Conservation (phyloP, 2,329 filamentous ascomycete genomes). For the Fusarium clavum region DNA sequence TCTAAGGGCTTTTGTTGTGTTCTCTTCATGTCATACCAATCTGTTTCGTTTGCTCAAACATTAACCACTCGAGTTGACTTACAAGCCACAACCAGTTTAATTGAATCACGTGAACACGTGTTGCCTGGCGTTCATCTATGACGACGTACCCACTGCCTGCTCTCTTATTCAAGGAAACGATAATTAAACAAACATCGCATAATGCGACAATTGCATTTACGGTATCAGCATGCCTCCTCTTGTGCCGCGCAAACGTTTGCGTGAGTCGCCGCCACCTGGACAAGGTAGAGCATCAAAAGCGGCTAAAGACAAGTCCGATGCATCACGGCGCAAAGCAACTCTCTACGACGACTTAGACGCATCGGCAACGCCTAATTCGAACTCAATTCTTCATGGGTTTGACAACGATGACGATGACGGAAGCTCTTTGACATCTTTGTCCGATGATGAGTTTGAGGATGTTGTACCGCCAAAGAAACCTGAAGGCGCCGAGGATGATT, state of each 20-base stretch:
- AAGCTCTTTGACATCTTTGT: constrained; percentile 65
- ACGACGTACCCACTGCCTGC: constrained; percentile 25
- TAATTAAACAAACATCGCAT: constrained; percentile 2
- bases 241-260: constrained; percentile 74
- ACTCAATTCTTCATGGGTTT: constrained; percentile 57
- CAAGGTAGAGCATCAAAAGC: constrained; percentile 45
- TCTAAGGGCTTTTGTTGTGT: background rate
- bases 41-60: background rate
- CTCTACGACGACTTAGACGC: constrained; percentile 72
- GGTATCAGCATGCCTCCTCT: constrained; percentile 72
- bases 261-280: constrained; percentile 56
- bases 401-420: constrained; percentile 55
- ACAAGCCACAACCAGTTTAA: background rate
- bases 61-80: background rate
- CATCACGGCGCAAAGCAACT: constrained; percentile 62
- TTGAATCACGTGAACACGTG: constrained; percentile 24
- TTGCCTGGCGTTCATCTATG: constrained; percentile 22
- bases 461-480: constrained; percentile 54
- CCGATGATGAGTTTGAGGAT: constrained; percentile 67
- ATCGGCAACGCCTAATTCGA: constrained; percentile 56
- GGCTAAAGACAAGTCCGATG: constrained; percentile 36
- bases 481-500: constrained; percentile 51
- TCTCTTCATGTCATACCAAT: background rate
- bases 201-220: constrained; percentile 25
- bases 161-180: background rate